Conservation (phyloP, 2,329 filamentous ascomycete species). For the Dendrostoma leiphaemia region DNA sequence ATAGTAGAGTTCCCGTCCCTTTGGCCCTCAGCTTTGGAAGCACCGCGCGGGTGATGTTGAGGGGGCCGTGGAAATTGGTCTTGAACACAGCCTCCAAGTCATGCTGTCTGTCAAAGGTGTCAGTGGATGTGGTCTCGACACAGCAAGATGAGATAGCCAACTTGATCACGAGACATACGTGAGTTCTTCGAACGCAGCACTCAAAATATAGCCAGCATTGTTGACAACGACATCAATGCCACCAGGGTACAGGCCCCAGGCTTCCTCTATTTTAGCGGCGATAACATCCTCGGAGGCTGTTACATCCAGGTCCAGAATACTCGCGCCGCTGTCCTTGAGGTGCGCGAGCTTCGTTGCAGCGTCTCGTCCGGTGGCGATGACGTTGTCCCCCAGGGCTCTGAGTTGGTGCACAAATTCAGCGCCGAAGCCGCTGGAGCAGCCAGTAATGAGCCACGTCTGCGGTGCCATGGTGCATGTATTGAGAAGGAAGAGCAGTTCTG, state of each 20-base stretch:
- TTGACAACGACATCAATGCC: conserved; percentile 17
- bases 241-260: conserved; percentile 19
- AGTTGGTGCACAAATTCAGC: conserved; percentile 35
- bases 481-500: too few relatives aligned
- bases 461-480: not conserved
- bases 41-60: conserved; percentile 34
- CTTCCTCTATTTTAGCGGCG: conserved; percentile 18
- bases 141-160: not conserved
- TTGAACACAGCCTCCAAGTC: conserved; percentile 26
- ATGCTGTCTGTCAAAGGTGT: conserved; percentile 20
- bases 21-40: conserved; percentile 31
- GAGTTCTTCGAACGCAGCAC: conserved; percentile 28
- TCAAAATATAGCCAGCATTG: conserved; percentile 26
- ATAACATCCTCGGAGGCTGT: conserved; percentile 21
- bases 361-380: conserved; percentile 38
- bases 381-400: conserved; percentile 35
- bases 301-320: conserved; percentile 30
- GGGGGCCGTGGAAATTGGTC: conserved; percentile 37
- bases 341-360: conserved; percentile 31
- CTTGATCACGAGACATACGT: conserved; percentile 15
- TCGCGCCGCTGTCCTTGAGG: conserved; percentile 33
- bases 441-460: conserved; percentile 39
- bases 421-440: conserved; percentile 43
- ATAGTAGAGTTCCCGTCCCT: conserved; percentile 30
- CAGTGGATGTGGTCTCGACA: not conserved